Base-by-base conservation (phyloP, 83 land plant genomes). In the Diphasiastrum complanatum region DNA sequence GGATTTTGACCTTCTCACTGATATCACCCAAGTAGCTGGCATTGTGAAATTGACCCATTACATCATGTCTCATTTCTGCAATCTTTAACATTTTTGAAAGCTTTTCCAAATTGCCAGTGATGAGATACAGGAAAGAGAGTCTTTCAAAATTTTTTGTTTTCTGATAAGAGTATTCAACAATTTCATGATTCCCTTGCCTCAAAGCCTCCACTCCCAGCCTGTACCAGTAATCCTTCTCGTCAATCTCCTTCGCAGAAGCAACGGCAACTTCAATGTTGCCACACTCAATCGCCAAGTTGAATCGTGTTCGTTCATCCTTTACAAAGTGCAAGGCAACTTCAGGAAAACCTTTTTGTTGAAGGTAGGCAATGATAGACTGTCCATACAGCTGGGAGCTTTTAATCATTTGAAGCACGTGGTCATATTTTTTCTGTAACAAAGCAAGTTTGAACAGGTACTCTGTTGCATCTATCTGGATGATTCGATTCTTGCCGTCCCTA, bases 261-360 rank as follows among this genome's bases (percentile, higher is more conserved):
- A 81, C 77, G 10, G 85, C 87, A 18, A 74, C 77, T 58, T 83
- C 74, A 43, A 82, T 84, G 63, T 84, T 84, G 0, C 88, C 88
- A 73, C 87, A 79, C 40, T 84, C 88, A 10, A 84, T 57, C 16
- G 88, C 88, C 55, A 84, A 69, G 47, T 82, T 81, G 60, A 84
- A 81, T 6, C 78, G 74, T 33, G 79, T 84, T 49, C 65, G 71
- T 47, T 78, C 85, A 58, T 84, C 85, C 65, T 75, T 83, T 50
- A 83, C 85, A 59, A 83, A 83, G 66, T 84, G 81, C 62, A 84
- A 75, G 33, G 85, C 87, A 31, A 81, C 87, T 50, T 84, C 85
- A 5, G 88, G 88, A 63, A 77, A 84, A 25, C 88, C 88, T 51
- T 84, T 84, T 55, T 84, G 86, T 62, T 84, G 88, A 32, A 84